Evolutionary conservation across 129 eudicot genomes (phyloP).

Genomic region (Arctium minus): DNA sequence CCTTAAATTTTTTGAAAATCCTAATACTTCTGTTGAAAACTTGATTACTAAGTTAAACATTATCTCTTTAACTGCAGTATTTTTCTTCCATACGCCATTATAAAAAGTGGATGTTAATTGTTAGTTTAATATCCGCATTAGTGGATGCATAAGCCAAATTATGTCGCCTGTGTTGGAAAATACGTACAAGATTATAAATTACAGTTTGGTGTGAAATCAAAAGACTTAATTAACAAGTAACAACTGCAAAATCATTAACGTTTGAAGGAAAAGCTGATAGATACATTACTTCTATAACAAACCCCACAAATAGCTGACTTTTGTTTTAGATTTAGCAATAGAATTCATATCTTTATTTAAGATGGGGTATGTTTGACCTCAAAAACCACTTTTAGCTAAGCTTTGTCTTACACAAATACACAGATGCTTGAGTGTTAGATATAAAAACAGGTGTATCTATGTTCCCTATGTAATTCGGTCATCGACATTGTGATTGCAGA

Average conservation of each 20-base stretch:
- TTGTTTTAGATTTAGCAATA: neutral
- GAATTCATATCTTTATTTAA: neutral
- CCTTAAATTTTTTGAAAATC: no score
- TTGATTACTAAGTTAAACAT: no score
- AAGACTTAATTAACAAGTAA: neutral
- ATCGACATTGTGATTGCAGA: neutral
- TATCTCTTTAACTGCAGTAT: neutral
- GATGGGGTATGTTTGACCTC: neutral
- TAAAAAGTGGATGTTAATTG: neutral
- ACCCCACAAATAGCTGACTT: neutral
- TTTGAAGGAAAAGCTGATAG: neutral
- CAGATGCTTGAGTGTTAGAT: no score
- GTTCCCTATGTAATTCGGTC: neutral
- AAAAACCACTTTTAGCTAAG: neutral
- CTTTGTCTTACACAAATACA: neutral
- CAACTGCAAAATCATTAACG: neutral
- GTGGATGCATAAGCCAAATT: neutral
- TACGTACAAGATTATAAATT: neutral
- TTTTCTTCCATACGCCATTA: neutral
- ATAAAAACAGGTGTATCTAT: neutral
- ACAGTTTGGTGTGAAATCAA: neutral
- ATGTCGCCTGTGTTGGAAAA: neutral
- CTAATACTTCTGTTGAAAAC: no score
- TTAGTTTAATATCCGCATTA: neutral
- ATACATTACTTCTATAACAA: neutral